Evolutionary conservation across 2,329 filamentous ascomycete species (phyloP).

Genomic region (Macrophomina phaseolina): DNA sequence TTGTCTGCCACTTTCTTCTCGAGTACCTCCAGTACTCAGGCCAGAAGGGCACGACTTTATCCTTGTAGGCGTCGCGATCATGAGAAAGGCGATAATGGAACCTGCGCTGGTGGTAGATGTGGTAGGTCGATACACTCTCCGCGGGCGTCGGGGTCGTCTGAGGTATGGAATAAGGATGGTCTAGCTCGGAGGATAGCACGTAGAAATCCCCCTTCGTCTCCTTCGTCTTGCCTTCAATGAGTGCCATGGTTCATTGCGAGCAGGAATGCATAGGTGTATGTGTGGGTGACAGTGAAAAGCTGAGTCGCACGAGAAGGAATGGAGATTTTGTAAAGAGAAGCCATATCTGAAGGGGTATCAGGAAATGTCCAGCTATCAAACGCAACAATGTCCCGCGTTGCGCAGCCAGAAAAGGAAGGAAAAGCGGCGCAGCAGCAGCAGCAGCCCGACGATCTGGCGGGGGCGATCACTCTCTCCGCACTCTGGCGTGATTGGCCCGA

Average conservation of each 20-base stretch:
- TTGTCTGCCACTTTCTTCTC: constrained; percentile 29
- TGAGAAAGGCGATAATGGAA: constrained; percentile 32
- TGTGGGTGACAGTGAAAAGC: not conserved
- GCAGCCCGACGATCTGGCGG: constrained; percentile 7
- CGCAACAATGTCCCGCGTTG: not conserved
- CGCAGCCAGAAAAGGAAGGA: not conserved
- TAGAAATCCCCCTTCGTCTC: not conserved
- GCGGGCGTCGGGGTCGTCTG: not conserved
- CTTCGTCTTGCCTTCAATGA: not conserved
- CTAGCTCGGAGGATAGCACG: not conserved
- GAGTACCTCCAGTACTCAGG: constrained; percentile 28
- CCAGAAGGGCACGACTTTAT: constrained; percentile 28
- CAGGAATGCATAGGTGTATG: not conserved
- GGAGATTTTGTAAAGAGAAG: not conserved
- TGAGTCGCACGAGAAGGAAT: not conserved
- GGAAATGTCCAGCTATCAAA: not conserved
- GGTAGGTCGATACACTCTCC: constrained; percentile 30
- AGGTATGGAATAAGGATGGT: not conserved
- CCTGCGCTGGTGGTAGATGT: constrained; percentile 35
- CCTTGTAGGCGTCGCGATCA: constrained; percentile 31
- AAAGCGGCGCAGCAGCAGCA: not conserved
- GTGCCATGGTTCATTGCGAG: not conserved
- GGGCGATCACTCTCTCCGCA: not conserved
- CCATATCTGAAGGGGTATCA: not conserved
- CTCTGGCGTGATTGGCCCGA: constrained; percentile 6